These are phyloP conservation scores for Phytophthora pistaciae DNA, from an alignment of 352 stramenopile genomes.

Conservation along the genomic window DNA sequence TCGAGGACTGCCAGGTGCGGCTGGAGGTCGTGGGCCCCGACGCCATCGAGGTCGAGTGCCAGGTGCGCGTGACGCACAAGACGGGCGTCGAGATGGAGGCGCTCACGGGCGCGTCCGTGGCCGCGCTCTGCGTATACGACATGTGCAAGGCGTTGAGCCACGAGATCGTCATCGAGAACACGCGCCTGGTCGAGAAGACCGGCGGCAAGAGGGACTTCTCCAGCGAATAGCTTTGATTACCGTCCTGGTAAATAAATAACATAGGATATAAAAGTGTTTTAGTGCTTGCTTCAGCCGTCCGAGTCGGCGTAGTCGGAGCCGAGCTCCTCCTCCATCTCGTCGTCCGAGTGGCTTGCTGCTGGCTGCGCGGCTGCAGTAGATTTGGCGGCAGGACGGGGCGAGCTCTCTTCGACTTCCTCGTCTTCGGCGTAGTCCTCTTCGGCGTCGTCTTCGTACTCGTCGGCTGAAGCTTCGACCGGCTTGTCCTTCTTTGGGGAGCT, in stretches of 20 bases:
- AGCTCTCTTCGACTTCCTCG: conserved; percentile 33
- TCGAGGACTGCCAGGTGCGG: conserved; percentile 92
- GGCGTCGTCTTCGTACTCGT: conserved; percentile 39
- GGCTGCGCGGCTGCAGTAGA: background rate
- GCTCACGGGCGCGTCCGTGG: conserved; percentile 93
- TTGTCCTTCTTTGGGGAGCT: conserved; percentile 2
- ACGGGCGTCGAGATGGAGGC: conserved; percentile 97
- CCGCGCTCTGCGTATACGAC: conserved; percentile 98
- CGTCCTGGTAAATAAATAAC: conserved; percentile 14
- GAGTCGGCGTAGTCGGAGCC: conserved; percentile 74
- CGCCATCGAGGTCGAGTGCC: conserved; percentile 88
- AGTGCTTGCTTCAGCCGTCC: conserved; percentile 26
- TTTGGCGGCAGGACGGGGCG: conserved; percentile 9
- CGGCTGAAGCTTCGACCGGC: conserved; percentile 8
- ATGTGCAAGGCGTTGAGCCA: conserved; percentile 99
- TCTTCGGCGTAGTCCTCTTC: conserved; percentile 32
- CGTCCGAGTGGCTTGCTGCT: conserved; percentile 22
- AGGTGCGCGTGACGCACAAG: conserved; percentile 93
- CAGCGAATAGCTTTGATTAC: conserved; percentile 20
- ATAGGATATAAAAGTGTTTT: too few species aligned
- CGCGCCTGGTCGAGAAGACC: conserved; percentile 91
- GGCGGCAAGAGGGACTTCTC: conserved; percentile 91
- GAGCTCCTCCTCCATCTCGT: conserved; percentile 44
- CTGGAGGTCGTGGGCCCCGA: conserved; percentile 67
- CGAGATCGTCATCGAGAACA: conserved; percentile 94